These are phyloP conservation scores for Aspergillus leporis DNA, from an alignment of 495 filamentous ascomycete genomes.

Conservation along the genomic window DNA sequence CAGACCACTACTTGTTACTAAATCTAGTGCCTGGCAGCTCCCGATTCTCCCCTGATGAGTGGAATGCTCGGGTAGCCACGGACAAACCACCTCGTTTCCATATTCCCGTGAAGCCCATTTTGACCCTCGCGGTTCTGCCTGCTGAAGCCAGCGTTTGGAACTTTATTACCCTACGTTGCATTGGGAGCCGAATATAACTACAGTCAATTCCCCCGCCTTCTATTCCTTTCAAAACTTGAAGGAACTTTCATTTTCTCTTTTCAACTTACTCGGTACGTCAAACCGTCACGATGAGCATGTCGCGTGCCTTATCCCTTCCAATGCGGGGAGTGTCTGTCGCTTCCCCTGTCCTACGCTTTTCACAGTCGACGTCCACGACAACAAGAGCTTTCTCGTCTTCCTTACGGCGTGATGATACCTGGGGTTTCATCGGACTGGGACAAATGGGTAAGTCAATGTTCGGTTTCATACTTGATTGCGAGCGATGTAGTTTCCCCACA, in stretches of 20 bases:
- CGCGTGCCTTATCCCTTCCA: slow-evolving; percentile 15
- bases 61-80: slow-evolving; percentile 27
- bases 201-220: not conserved
- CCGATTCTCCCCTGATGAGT: slow-evolving; percentile 8
- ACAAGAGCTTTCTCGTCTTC: slow-evolving; percentile 58
- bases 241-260: not conserved
- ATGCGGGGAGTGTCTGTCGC: slow-evolving; percentile 22
- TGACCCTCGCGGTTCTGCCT: not conserved
- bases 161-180: not conserved
- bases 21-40: not conserved
- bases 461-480: slow-evolving; percentile 5
- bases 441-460: slow-evolving; percentile 70
- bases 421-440: slow-evolving; percentile 84
- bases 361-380: slow-evolving; percentile 13
- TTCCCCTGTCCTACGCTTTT: slow-evolving; percentile 17
- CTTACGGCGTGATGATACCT: slow-evolving; percentile 57
- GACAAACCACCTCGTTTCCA: slow-evolving; percentile 11
- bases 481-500: too few relatives aligned
- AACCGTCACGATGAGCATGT: slow-evolving; percentile 19
- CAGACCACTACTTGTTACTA: not conserved
- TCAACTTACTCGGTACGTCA: not conserved
- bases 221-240: not conserved
- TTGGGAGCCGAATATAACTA: not conserved
- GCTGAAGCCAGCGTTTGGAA: not conserved
- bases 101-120: slow-evolving; percentile 9